Percentiles rank a stretch among this genome's conserved stretches.
phyloP scores from a whole-genome alignment of 108 stramenopile genomes.

The Asterionellopsis glacialis region DNA sequence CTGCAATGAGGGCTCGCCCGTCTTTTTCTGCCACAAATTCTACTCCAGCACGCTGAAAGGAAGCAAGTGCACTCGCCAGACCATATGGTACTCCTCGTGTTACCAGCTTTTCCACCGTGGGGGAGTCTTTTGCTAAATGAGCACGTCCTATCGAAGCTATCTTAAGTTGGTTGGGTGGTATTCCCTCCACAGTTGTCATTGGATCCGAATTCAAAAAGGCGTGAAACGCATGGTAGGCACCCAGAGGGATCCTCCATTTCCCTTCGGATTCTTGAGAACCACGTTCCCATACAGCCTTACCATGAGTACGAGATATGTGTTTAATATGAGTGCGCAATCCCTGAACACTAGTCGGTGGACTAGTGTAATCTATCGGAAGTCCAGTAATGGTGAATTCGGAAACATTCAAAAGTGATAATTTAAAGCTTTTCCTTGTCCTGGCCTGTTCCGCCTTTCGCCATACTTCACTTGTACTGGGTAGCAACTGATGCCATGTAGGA shows the following conservation, averaged over 20 bases:
- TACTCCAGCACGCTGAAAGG: slow-evolving; percentile 83
- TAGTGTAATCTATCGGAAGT: slow-evolving; percentile 12
- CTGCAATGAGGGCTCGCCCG: slow-evolving; percentile 88
- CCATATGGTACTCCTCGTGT: slow-evolving; percentile 46
- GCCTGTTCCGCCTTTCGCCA: no score
- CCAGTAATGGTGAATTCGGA: slow-evolving; percentile 73
- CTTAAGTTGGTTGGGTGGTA: slow-evolving; percentile 56
- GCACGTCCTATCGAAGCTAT: slow-evolving; percentile 73
- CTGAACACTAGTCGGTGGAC: slow-evolving; percentile 19
- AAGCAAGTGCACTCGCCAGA: slow-evolving; percentile 63
- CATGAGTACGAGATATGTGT: slow-evolving; percentile 53
- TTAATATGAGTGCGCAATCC: slow-evolving; percentile 60
- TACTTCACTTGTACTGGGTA: no score
- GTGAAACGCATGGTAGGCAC: slow-evolving; percentile 66
- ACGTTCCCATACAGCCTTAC: slow-evolving; percentile 44
- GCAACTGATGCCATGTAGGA: no score
- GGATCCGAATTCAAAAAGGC: slow-evolving; percentile 38
- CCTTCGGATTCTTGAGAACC: slow-evolving; percentile 35
- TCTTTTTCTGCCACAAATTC: slow-evolving; percentile 73
- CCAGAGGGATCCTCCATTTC: slow-evolving; percentile 79
- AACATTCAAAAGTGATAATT: slow-evolving; percentile 60
- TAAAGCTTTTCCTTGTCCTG: slow-evolving; percentile 10
- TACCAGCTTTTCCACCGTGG: slow-evolving; percentile 42
- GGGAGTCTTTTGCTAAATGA: slow-evolving; percentile 51
- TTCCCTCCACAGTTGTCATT: slow-evolving; percentile 37